A percentile compares a stretch with the other conserved stretches of the same genome.
Evolutionary conservation across 352 stramenopile genomes (phyloP).

Genomic region (Pythium aristosporum): DNA sequence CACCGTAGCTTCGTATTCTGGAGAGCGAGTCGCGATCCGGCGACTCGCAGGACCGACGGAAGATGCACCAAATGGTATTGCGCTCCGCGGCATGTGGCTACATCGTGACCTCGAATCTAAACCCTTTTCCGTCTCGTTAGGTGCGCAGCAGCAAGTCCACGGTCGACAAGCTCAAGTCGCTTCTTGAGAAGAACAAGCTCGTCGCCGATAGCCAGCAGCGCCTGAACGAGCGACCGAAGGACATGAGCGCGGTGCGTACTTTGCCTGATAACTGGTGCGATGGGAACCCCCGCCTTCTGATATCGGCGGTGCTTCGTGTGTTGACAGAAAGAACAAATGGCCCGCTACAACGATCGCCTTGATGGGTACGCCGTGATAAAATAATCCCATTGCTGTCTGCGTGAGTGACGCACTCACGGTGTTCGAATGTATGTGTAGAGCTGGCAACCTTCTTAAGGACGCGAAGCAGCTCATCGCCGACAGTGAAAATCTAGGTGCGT

Average conservation of each 20-base stretch:
- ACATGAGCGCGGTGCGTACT: constrained; percentile 36
- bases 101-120: neutral
- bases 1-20: constrained; percentile 65
- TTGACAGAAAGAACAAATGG: constrained; percentile 62
- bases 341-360: constrained; percentile 68
- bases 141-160: constrained; percentile 82
- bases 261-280: neutral
- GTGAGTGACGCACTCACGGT: neutral
- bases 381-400: neutral
- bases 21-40: constrained; percentile 80
- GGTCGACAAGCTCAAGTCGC: constrained; percentile 85
- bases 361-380: constrained; percentile 36
- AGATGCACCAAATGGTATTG: constrained; percentile 75
- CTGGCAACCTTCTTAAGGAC: constrained; percentile 69
- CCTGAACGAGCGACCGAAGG: constrained; percentile 39
- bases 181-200: constrained; percentile 73
- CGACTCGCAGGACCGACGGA: constrained; percentile 72
- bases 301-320: neutral
- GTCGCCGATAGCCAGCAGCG: constrained; percentile 73
- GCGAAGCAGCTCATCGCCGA: constrained; percentile 67
- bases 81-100: neutral
- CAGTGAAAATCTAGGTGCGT: constrained; percentile 59
- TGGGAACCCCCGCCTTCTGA: neutral
- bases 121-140: constrained; percentile 18
- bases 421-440: constrained; percentile 29